These are phyloP conservation scores for Lipomyces yamanashiensis DNA, from an alignment of 805 yeast genomes.

Conservation along the genomic window DNA sequence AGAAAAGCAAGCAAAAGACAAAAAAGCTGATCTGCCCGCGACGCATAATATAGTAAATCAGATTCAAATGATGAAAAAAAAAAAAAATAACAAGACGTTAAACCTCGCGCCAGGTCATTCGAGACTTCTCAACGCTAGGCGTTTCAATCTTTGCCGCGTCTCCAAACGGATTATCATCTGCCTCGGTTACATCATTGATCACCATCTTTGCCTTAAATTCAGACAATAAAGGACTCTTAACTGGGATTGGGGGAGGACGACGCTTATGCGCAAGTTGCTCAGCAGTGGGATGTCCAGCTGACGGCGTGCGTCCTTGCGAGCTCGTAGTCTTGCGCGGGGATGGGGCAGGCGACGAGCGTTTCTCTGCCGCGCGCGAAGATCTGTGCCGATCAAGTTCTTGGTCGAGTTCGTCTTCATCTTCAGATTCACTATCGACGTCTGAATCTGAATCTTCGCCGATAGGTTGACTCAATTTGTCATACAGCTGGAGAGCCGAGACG, in stretches of 20 bases:
- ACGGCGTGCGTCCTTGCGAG: constrained; percentile 17
- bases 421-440: constrained; percentile 49
- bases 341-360: constrained; percentile 12
- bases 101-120: constrained; percentile 27
- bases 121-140: constrained; percentile 29
- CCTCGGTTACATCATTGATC: constrained; percentile 35
- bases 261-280: constrained; percentile 36
- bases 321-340: not conserved
- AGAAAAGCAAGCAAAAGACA: too few relatives aligned
- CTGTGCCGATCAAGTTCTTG: constrained; percentile 7
- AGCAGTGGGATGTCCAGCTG: constrained; percentile 26
- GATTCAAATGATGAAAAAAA: too few relatives aligned
- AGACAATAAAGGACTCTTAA: constrained; percentile 34
- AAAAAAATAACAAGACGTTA: not conserved
- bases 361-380: not conserved
- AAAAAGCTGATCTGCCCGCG: too few relatives aligned
- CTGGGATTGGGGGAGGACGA: constrained; percentile 38
- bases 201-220: constrained; percentile 33
- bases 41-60: too few relatives aligned
- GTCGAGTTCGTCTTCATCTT: constrained; percentile 43
- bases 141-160: constrained; percentile 49
- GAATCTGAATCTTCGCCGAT: constrained; percentile 51
- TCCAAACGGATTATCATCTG: constrained; percentile 55
- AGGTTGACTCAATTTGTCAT: constrained; percentile 61
- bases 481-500: constrained; percentile 70